phyloP scores from a whole-genome alignment of 1,284 basidiomycete species.

The Moesziomyces antarcticus region DNA sequence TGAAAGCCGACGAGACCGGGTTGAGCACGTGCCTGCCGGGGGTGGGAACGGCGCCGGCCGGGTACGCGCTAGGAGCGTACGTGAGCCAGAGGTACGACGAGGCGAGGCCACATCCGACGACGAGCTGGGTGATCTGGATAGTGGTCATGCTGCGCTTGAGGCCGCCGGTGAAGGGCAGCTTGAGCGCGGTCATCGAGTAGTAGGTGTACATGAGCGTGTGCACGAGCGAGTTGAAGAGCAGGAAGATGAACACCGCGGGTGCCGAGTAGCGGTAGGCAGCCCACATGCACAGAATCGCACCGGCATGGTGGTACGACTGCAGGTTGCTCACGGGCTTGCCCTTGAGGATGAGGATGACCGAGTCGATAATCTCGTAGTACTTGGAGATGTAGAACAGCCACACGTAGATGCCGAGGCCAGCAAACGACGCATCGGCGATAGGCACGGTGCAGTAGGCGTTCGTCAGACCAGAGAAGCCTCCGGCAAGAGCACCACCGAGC shows the following conservation, averaged over 20 bases:
- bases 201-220: conserved; percentile 62
- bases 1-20: conserved; percentile 16
- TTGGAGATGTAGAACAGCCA: conserved; percentile 68
- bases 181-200: conserved; percentile 63
- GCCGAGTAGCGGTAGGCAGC: conserved; percentile 63
- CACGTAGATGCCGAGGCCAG: conserved; percentile 55
- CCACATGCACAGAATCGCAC: conserved; percentile 67
- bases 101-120: conserved; percentile 50
- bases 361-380: conserved; percentile 68
- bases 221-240: conserved; percentile 52
- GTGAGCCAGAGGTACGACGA: conserved; percentile 36
- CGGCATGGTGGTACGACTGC: conserved; percentile 60
- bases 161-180: conserved; percentile 63
- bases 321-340: conserved; percentile 65
- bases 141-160: conserved; percentile 64
- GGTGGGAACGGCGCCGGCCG: conserved; percentile 32
- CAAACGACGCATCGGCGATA: conserved; percentile 55
- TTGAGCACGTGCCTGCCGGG: conserved; percentile 38
- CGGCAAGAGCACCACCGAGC: conserved; percentile 19
- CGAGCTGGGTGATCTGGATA: conserved; percentile 61
- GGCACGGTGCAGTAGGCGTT: conserved; percentile 67
- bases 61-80: conserved; percentile 45
- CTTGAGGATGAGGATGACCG: conserved; percentile 67
- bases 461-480: conserved; percentile 50
- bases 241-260: conserved; percentile 46